Conservation (phyloP, 352 stramenopile species). For the Pseudoperonospora humuli region DNA sequence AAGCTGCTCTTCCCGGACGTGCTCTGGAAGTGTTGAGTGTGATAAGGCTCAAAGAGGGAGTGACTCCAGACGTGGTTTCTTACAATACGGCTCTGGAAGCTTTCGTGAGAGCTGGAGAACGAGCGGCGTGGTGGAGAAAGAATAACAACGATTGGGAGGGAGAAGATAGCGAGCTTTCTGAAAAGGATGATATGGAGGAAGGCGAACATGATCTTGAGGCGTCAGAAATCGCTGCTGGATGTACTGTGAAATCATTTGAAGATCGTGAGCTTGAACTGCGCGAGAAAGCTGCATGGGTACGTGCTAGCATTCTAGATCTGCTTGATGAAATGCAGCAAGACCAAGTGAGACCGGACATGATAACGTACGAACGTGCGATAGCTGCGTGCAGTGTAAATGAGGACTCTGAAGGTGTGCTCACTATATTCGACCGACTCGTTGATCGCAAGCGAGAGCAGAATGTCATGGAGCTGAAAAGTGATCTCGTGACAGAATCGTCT, state of each 20-base stretch:
- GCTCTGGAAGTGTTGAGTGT: constrained; percentile 38
- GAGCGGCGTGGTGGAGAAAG: constrained; percentile 17
- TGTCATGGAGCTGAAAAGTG: constrained; percentile 11
- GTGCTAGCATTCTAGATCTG: constrained; percentile 18
- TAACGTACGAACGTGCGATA: constrained; percentile 27
- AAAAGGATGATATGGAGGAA: constrained; percentile 1
- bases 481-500: constrained; percentile 28
- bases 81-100: constrained; percentile 56
- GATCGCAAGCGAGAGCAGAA: constrained; percentile 6
- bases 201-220: background rate
- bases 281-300: constrained; percentile 18
- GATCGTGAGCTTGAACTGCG: constrained; percentile 10
- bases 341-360: constrained; percentile 27
- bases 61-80: constrained; percentile 33
- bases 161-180: constrained; percentile 7
- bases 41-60: constrained; percentile 22
- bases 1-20: constrained; percentile 24
- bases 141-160: constrained; percentile 12
- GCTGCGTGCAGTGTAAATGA: constrained; percentile 33
- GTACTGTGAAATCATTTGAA: background rate
- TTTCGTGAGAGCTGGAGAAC: constrained; percentile 26
- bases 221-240: background rate
- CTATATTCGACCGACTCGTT: constrained; percentile 32
- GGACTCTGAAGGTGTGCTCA: constrained; percentile 30
- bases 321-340: constrained; percentile 30